Percentiles rank a stretch among this genome's conserved stretches.
phyloP scores from a whole-genome alignment of 2,329 filamentous ascomycete species.

The Periconia sp. region DNA sequence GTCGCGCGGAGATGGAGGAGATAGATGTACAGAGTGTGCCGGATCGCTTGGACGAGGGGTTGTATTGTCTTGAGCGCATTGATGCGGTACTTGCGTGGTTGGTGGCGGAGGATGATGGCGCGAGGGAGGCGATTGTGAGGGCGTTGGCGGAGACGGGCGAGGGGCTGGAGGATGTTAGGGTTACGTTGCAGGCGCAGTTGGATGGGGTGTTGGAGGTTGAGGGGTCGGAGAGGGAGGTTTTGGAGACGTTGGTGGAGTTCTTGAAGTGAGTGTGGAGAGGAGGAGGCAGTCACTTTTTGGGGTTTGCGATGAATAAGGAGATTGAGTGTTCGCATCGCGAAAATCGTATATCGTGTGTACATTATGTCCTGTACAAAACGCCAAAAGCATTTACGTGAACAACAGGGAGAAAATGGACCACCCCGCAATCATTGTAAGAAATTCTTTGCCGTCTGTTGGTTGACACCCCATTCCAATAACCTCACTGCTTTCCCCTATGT shows the following conservation, averaged over 20 bases:
- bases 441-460: too few species aligned
- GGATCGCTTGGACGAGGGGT: slow-evolving; percentile 75
- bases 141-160: slow-evolving; percentile 71
- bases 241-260: slow-evolving; percentile 56
- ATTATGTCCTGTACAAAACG: too few species aligned
- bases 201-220: slow-evolving; percentile 57
- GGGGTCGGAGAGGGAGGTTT: slow-evolving; percentile 64
- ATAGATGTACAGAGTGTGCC: slow-evolving; percentile 73
- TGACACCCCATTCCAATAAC: too few species aligned
- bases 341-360: too few species aligned
- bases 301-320: too few species aligned
- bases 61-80: slow-evolving; percentile 80
- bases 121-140: slow-evolving; percentile 63
- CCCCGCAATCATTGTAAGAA: too few species aligned
- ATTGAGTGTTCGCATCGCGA: too few species aligned
- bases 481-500: too few species aligned
- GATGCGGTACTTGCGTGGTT: slow-evolving; percentile 90
- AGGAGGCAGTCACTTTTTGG: too few species aligned
- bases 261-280: slow-evolving; percentile 10
- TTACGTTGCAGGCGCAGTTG: slow-evolving; percentile 70
- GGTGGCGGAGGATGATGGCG: slow-evolving; percentile 81
- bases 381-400: too few species aligned
- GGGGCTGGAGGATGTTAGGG: slow-evolving; percentile 62
- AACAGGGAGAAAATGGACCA: too few species aligned
- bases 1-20: slow-evolving; percentile 62